Evolutionary conservation across 2,329 filamentous ascomycete genomes (phyloP), one percentile per base, ranked within the genome.

Genomic region (Botryotinia convoluta): DNA sequence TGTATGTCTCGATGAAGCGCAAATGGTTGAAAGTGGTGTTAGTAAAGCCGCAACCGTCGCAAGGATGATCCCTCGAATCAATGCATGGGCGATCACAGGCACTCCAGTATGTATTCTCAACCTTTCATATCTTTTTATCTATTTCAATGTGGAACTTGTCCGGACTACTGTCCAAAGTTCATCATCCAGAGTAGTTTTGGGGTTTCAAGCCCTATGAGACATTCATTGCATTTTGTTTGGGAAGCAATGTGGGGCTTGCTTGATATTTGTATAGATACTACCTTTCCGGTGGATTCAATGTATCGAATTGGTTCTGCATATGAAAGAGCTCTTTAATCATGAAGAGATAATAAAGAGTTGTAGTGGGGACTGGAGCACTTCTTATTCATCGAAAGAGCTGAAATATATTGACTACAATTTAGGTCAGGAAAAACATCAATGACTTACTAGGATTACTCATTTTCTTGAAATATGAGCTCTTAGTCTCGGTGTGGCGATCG

Each of bases 21-120:
- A 99, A 79, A 97, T 97, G 92, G 90, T 98, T 60, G 95, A 98
- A 80, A 95, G 89, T 76, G 94, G 94, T 48, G 90, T 97, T 6
- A 95, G 90, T 78, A 91, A 93, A 77, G 93, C 95, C 42, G 95
- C 96, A 1, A 89, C 87, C 64, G 90, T 98, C 22, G 94, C 94
- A 51, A 89, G 90, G 59, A 84, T 92, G 39, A 91, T 99, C 74
- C 94, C 95, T 62, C 88, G 96, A 42, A 83, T 93, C 76, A 95
- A 97, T 82, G 91, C 94, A 3, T 98, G 96, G 96, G 94, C 92
- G 22, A 90, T 99, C 59, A 95, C 94, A 0, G 96, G 94, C 60
- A 99, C 96, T 0, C 96, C 96, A 0, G 87, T 98, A 54, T 92
- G 71, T 69, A 39, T 61, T 60, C 12, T 14, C 26, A 45, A 9